phyloP scores from a whole-genome alignment of 176 grass and related monocot species.

The Ensete glaucum region DNA sequence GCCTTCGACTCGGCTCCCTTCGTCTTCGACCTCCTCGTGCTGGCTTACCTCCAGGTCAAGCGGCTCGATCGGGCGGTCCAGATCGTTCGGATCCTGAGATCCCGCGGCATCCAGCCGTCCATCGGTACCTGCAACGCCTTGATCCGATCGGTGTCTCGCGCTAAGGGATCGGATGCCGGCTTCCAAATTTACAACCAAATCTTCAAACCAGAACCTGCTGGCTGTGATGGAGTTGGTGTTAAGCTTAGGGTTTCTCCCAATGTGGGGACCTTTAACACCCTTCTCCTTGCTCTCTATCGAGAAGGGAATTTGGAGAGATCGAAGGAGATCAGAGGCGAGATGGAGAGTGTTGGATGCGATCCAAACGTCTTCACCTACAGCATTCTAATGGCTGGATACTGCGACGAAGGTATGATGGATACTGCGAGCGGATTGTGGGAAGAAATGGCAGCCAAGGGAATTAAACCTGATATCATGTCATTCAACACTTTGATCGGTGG shows the following conservation, averaged over 20 bases:
- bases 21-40: slow-evolving; percentile 21
- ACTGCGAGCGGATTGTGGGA: slow-evolving; percentile 26
- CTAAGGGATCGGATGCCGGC: slow-evolving; percentile 18
- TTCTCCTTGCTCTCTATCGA: slow-evolving; percentile 39
- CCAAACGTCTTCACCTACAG: slow-evolving; percentile 42
- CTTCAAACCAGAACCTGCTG: slow-evolving; percentile 12
- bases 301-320: slow-evolving; percentile 27
- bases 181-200: slow-evolving; percentile 38
- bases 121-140: slow-evolving; percentile 12
- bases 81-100: slow-evolving; percentile 5
- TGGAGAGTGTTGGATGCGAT: slow-evolving; percentile 30
- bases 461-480: slow-evolving; percentile 29
- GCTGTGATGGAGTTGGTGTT: neutral
- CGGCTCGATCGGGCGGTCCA: slow-evolving; percentile 14
- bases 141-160: slow-evolving; percentile 9
- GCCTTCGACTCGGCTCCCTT: slow-evolving; percentile 22
- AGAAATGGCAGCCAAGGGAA: slow-evolving; percentile 34
- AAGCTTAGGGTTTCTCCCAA: slow-evolving; percentile 22
- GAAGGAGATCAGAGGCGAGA: slow-evolving; percentile 25
- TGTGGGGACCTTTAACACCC: slow-evolving; percentile 34
- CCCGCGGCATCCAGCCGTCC: slow-evolving; percentile 13
- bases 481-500: slow-evolving; percentile 54
- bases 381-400: slow-evolving; percentile 30
- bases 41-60: slow-evolving; percentile 12
- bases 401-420: slow-evolving; percentile 23